Evolutionary conservation across 805 yeast species (phyloP).

Genomic region (Saturnispora silvae): DNA sequence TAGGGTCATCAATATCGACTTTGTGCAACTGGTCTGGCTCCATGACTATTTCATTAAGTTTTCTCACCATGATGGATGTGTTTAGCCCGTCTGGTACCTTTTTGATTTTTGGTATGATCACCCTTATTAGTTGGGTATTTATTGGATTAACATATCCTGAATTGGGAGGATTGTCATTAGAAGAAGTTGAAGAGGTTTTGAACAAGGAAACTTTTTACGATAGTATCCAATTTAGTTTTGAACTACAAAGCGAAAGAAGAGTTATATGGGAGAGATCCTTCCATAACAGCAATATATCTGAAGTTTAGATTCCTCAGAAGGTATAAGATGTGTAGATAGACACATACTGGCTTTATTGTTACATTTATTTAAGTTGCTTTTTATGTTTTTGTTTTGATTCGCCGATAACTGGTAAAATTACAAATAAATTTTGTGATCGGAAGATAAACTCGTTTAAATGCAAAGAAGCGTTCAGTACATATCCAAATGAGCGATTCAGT

Average conservation of each 20-base stretch:
- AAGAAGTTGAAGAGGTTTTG: slow-evolving; percentile 77
- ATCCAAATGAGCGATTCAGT: too few species aligned
- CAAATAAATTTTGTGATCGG: too few species aligned
- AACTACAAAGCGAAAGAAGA: not conserved
- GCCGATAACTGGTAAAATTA: too few species aligned
- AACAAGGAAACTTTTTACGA: not conserved
- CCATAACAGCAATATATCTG: not conserved
- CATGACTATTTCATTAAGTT: slow-evolving; percentile 78
- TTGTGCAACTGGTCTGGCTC: slow-evolving; percentile 96
- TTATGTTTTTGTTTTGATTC: too few species aligned
- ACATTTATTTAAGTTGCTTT: too few species aligned
- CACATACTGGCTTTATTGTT: too few species aligned
- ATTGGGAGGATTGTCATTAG: slow-evolving; percentile 78
- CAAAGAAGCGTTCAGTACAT: too few species aligned
- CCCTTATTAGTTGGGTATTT: slow-evolving; percentile 60
- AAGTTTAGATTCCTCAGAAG: too few species aligned
- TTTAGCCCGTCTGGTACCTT: slow-evolving; percentile 95
- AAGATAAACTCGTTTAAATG: too few species aligned
- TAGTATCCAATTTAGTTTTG: slow-evolving; percentile 1
- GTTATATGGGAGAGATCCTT: not conserved
- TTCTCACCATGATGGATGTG: slow-evolving; percentile 83
- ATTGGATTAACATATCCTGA: slow-evolving; percentile 86
- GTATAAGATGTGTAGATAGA: too few species aligned
- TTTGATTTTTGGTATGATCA: slow-evolving; percentile 76
- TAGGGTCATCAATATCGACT: slow-evolving; percentile 84